Evolutionary conservation across 495 filamentous ascomycete species (phyloP), one percentile per base, ranked within the genome.

Genomic region (Daldinia loculata): DNA sequence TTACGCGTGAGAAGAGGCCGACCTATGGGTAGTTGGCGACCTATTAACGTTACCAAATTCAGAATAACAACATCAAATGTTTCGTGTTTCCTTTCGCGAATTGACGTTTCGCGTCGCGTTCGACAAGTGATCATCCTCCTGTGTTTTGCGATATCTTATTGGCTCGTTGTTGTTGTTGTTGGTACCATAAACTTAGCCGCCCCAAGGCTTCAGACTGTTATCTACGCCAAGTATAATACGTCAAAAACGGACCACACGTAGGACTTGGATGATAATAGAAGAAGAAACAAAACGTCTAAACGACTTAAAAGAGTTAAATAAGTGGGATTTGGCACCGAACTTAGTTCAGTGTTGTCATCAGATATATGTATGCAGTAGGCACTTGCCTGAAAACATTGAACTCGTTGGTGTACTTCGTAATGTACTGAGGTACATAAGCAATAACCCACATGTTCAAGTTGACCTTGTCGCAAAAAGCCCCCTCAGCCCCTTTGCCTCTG

Each of bases 21-120:
- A 8, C 14, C 26, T 30, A 22, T 22, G n/a, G 7, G 24, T 34
- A 57, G 29, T 56, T 61, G 45, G 48, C 36, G 12, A 53, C 27
- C 43, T 48, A 36, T 39, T 56, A 50, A 26, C 34, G 53, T 50
- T 56, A 43, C 50, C 50, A 60, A 7, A 19, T 60, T 17, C 14
- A 51, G 26, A 34, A 52, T 14, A 48, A 50, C 45, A 52, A 62
- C 36, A 12, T 56, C 27, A 36, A 58, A 22, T 53, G 63, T 71
- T 67, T 71, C 26, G 67, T 69, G 67, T 69, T 64, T 59, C 67
- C 34, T 41, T 48, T 57, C 58, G 66, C 56, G 56, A 61, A 66
- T 53, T 41, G 51, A 57, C 9, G 55, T 63, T 60, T 72, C 74
- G 74, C 72, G 74, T 76, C 74, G 74, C 74, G 74, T 74, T 61